Evolutionary conservation across 1,284 basidiomycete species (phyloP), one percentile per base, ranked within the genome.

Genomic region (Hymenochaete sp.): DNA sequence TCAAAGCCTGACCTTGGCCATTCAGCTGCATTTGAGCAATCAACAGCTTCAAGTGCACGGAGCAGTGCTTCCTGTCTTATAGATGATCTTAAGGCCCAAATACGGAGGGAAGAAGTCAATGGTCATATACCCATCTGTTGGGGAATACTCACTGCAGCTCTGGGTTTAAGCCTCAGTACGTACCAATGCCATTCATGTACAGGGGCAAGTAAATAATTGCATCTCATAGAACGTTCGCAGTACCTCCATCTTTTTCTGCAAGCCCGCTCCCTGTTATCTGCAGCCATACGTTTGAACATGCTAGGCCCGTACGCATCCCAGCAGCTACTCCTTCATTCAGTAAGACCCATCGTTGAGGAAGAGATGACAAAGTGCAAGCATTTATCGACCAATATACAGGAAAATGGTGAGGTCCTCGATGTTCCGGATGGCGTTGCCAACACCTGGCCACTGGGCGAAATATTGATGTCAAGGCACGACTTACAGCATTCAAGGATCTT

Each of bases 391-490:
- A 64, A 69, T 9, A 39, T 65, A 22, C 47, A 59, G 43, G 46
- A 48, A 32, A 50, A 60, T 19, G 44, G 44, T 14, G 52, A 54
- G n/a, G 64, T 66, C 49, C 65, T 71, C 44, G 66, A 68, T 38
- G 56, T 57, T 1, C 48, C 59, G 14, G 53, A 70, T 33, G 79
- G 78, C 1, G 92, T 92, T 3, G 83, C 85, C 19, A 92, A 82
- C 53, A 96, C 88, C 3, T 98, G 93, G 91, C 95, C 95, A 0
- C 62, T 98, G 11, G 93, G 93, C n/a, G 95, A 98, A 64, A 86
- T 98, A 35, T 68, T 98, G 14, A 81, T 86, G 33, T 77, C 80
- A 24, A 70, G 95, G 51, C 95, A 98, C 63, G 95, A 98, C 66
- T 67, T 93, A 56, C 85, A 96, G 61, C 95, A 98, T 66, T 93